Conservation (phyloP, 2,329 filamentous ascomycete genomes). For the Sporothrix pseudoabietina region DNA sequence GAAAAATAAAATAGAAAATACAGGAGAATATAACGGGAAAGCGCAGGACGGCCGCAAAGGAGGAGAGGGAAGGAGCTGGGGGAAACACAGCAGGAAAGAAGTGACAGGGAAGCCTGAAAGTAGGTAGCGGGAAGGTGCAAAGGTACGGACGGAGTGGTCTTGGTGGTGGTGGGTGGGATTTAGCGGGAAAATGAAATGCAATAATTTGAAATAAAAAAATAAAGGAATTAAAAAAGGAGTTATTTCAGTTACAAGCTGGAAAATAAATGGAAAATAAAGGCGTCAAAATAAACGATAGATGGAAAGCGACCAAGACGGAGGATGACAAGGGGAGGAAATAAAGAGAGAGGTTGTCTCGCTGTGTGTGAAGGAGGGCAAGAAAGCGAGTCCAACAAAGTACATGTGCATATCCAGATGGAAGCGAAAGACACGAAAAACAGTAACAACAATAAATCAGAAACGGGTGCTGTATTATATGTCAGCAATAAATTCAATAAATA, state of each 20-base stretch:
- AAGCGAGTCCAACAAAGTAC: background rate
- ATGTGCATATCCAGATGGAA: conserved; percentile 4
- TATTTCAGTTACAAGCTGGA: conserved; percentile 6
- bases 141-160: conserved; percentile 8
- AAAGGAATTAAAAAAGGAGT: background rate
- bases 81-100: conserved; percentile 5
- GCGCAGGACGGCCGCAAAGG: background rate
- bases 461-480: background rate
- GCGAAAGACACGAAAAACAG: background rate
- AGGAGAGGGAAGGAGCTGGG: background rate
- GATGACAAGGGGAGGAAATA: background rate
- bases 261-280: conserved; percentile 21
- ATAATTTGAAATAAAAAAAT: conserved; percentile 8
- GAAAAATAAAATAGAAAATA: conserved; percentile 19
- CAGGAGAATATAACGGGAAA: background rate
- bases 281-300: background rate
- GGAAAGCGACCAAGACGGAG: background rate
- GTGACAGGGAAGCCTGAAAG: conserved; percentile 14
- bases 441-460: background rate
- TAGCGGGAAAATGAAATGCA: conserved; percentile 28
- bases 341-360: background rate
- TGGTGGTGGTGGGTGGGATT: conserved; percentile 23
- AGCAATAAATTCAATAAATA: background rate
- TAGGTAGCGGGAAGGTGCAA: background rate
- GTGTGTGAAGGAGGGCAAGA: background rate